phyloP scores from a whole-genome alignment of 2,329 filamentous ascomycete species.

The Cadophora gregata region DNA sequence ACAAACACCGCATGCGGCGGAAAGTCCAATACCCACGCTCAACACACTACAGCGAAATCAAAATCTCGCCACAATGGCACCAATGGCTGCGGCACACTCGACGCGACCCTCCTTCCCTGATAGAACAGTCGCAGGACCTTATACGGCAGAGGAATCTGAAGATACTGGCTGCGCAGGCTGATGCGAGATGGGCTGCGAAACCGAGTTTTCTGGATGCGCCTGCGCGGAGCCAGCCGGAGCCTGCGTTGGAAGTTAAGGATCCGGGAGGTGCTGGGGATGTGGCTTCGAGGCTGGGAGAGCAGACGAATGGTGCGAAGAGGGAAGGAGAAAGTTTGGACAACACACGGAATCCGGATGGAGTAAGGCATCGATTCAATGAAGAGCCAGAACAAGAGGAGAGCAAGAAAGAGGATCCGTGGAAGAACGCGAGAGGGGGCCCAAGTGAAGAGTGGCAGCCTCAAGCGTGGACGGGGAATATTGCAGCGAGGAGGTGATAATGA shows the following conservation, averaged over 20 bases:
- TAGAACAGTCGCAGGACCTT: conserved; percentile 62
- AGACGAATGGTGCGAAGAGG: background rate
- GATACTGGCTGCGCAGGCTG: conserved; percentile 63
- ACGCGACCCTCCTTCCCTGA: conserved; percentile 57
- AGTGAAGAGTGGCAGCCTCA: conserved; percentile 60
- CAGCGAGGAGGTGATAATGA: conserved; percentile 21
- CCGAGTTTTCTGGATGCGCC: conserved; percentile 54
- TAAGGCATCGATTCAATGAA: conserved; percentile 10
- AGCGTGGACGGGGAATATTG: conserved; percentile 54
- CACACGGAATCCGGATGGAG: conserved; percentile 9
- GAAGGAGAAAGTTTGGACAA: background rate
- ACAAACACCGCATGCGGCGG: conserved; percentile 59
- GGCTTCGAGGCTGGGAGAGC: background rate
- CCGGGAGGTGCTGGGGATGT: conserved; percentile 17
- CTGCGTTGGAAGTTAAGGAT: conserved; percentile 38
- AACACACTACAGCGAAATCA: conserved; percentile 60
- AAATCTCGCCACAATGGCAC: conserved; percentile 68
- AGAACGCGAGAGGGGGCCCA: conserved; percentile 58
- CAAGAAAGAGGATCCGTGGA: conserved; percentile 59
- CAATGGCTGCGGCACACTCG: conserved; percentile 71
- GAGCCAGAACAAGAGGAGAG: conserved; percentile 14
- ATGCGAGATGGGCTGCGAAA: conserved; percentile 68
- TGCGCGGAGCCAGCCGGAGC: conserved; percentile 41
- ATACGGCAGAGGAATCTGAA: conserved; percentile 59
- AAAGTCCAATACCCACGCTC: conserved; percentile 64